phyloP scores from a whole-genome alignment of 2,329 filamentous ascomycete genomes.

The Xylogone sp. region DNA sequence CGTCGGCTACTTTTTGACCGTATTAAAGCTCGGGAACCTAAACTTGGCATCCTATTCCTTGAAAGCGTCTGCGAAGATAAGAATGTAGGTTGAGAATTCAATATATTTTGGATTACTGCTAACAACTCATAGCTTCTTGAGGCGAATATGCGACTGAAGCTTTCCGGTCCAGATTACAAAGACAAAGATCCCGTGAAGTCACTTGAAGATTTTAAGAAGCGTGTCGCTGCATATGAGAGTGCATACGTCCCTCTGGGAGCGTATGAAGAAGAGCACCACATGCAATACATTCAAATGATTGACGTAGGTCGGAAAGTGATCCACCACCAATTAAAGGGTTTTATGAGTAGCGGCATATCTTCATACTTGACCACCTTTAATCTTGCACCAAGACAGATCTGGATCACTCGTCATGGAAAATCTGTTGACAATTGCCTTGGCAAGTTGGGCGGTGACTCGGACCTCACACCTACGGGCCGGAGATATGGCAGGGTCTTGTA shows the following conservation, averaged over 20 bases:
- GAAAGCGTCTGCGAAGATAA: conserved; percentile 90
- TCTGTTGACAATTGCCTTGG: conserved; percentile 82
- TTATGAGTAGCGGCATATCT: conserved; percentile 86
- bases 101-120: conserved; percentile 2
- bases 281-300: conserved; percentile 95
- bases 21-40: conserved; percentile 78
- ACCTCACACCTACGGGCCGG: conserved; percentile 75
- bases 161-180: conserved; percentile 93
- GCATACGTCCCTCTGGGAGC: conserved; percentile 88
- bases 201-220: conserved; percentile 85
- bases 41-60: conserved; percentile 88
- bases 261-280: conserved; percentile 83
- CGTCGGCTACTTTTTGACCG: conserved; percentile 79
- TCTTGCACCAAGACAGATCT: conserved; percentile 89
- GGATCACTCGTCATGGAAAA: conserved; percentile 95
- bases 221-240: conserved; percentile 89
- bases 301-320: conserved; percentile 95
- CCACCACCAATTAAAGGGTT: conserved; percentile 85
- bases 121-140: conserved; percentile 60
- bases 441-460: conserved; percentile 87
- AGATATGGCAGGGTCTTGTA: conserved; percentile 77
- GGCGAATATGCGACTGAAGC: conserved; percentile 94
- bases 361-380: conserved; percentile 98
- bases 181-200: conserved; percentile 86
- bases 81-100: conserved; percentile 38